These are phyloP conservation scores for Suhomyces coccinellae DNA, from an alignment of 1,139 yeast species.

Conservation along the genomic window DNA sequence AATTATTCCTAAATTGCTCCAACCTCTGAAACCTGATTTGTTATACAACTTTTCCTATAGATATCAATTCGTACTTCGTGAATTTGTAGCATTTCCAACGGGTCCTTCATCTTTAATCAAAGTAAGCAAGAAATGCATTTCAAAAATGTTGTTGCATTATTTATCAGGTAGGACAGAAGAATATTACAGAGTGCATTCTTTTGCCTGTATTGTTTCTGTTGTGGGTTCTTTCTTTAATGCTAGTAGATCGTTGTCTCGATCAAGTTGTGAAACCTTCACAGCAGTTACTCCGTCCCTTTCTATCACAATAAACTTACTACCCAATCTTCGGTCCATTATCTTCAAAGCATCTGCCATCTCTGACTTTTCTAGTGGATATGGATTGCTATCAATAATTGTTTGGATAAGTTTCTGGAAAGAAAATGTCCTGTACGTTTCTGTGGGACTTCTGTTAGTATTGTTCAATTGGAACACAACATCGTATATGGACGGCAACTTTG, in stretches of 20 bases:
- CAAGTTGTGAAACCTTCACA: conserved; percentile 27
- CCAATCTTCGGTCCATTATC: conserved; percentile 20
- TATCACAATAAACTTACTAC: conserved; percentile 16
- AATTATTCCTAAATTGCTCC: no score
- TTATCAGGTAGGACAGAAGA: not conserved
- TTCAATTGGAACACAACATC: conserved; percentile 37
- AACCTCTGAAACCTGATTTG: no score
- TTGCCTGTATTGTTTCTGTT: not conserved
- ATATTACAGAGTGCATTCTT: not conserved
- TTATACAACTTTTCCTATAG: no score
- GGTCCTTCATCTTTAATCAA: no score
- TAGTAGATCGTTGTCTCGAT: conserved; percentile 29
- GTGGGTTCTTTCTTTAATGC: conserved; percentile 6
- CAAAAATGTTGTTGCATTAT: not conserved
- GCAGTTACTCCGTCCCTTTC: conserved; percentile 28
- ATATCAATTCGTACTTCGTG: no score
- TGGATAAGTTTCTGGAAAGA: conserved; percentile 29
- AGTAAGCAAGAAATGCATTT: no score
- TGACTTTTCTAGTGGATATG: conserved; percentile 31
- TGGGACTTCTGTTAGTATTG: conserved; percentile 3
- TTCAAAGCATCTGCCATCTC: conserved; percentile 35
- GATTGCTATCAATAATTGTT: conserved; percentile 36
- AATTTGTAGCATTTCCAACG: no score
- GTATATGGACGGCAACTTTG: conserved; percentile 43
- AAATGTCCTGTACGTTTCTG: conserved; percentile 18